Conservation (phyloP, 768 basidiomycete species). For the Trametopsis cervina region DNA sequence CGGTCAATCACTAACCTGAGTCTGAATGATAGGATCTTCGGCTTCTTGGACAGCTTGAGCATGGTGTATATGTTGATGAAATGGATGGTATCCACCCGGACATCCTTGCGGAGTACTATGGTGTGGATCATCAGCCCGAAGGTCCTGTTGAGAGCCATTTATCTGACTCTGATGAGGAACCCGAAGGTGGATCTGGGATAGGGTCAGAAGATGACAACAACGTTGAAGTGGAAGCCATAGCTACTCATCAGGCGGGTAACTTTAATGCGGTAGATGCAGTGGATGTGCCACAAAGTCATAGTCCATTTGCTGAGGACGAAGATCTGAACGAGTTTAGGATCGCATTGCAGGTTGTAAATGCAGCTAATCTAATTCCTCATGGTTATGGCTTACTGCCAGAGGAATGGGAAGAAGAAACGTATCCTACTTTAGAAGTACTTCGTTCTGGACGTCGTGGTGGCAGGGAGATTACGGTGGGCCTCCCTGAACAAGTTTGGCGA, state of each 20-base stretch:
- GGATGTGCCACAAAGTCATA: neutral
- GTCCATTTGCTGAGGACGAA: neutral
- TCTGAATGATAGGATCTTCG: constrained; percentile 13
- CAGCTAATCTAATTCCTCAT: neutral
- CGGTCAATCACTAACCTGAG: neutral
- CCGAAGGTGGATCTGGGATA: too few relatives aligned
- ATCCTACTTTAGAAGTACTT: constrained; percentile 2
- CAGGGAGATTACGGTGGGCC: neutral
- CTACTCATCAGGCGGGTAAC: neutral
- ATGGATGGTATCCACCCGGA: constrained; percentile 12
- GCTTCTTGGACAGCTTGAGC: constrained; percentile 11
- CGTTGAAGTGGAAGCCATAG: neutral
- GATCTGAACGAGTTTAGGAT: neutral
- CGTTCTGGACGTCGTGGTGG: neutral
- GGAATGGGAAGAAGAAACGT: constrained; percentile 6
- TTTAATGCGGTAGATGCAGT: neutral
- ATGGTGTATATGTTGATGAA: constrained; percentile 15
- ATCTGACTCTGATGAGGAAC: constrained; percentile 5
- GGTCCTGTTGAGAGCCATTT: constrained; percentile 12
- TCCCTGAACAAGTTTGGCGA: neutral
- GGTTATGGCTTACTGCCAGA: constrained; percentile 1
- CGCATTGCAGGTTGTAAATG: neutral
- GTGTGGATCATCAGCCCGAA: constrained; percentile 4
- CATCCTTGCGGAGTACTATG: constrained; percentile 12
- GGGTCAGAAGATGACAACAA: neutral